Evolutionary conservation across 179 eudicot species (phyloP).

Genomic region (Gypsophila paniculata): DNA sequence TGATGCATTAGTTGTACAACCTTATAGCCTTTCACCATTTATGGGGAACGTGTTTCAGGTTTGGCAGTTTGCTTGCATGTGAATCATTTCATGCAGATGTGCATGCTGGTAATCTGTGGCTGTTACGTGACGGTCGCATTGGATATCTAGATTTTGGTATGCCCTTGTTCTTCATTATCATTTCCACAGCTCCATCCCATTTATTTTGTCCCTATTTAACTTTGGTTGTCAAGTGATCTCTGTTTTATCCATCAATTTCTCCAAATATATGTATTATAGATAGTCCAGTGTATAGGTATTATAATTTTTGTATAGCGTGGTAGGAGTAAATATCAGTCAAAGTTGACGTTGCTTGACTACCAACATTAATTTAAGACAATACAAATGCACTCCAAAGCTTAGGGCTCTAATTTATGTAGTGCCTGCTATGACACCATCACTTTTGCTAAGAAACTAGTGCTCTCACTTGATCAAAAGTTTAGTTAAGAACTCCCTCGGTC

Average conservation of each 20-base stretch:
- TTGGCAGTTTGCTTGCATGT: constrained; percentile 95
- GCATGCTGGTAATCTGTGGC: constrained; percentile 98
- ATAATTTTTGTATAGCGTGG: background rate
- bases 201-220: background rate
- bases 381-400: constrained; percentile 4
- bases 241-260: no score
- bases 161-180: constrained; percentile 6
- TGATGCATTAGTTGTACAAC: constrained; percentile 13
- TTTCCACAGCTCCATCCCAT: background rate
- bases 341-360: background rate
- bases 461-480: background rate
- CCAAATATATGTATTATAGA: no score
- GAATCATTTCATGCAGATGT: constrained; percentile 97
- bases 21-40: constrained; percentile 6
- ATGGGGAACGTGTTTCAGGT: constrained; percentile 49
- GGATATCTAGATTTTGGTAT: constrained; percentile 97
- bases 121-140: constrained; percentile 89
- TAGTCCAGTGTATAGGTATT: no score
- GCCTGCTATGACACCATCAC: background rate
- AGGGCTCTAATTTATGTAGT: background rate
- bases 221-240: no score
- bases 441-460: background rate
- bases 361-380: background rate
- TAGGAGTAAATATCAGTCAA: background rate
- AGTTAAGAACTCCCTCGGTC: background rate